A percentile compares a stretch with the other conserved stretches of the same genome.
Evolutionary conservation across 1,139 yeast species (phyloP).

Genomic region (Meyerozyma sp.): DNA sequence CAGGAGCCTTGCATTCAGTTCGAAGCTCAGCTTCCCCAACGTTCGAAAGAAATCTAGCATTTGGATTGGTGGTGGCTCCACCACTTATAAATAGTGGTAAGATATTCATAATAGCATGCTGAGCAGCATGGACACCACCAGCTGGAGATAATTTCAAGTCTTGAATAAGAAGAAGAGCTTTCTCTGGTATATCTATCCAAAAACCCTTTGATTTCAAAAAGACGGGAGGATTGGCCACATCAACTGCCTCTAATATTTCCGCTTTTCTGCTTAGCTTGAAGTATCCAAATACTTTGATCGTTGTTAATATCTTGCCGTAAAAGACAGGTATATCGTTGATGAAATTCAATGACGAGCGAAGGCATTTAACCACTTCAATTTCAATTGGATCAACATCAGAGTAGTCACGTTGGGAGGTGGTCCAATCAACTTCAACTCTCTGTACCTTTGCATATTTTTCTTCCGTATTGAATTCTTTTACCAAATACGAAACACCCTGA

Average conservation of each 20-base stretch:
- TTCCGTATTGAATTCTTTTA: conserved; percentile 75
- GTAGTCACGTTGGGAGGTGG: conserved; percentile 83
- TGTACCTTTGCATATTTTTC: conserved; percentile 76
- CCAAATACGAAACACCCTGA: conserved; percentile 86
- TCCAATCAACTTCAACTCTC: conserved; percentile 90
- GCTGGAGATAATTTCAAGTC: conserved; percentile 62
- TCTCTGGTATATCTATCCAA: conserved; percentile 81
- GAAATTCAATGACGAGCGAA: conserved; percentile 21
- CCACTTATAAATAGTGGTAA: conserved; percentile 54
- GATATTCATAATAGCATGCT: conserved; percentile 79
- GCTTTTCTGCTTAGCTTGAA: conserved; percentile 76
- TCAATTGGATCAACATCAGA: conserved; percentile 87
- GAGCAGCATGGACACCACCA: conserved; percentile 96
- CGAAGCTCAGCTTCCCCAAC: conserved; percentile 60
- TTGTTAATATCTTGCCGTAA: conserved; percentile 68
- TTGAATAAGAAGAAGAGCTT: conserved; percentile 53
- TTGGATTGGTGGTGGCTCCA: conserved; percentile 31
- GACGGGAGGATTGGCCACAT: conserved; percentile 85
- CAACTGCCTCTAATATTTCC: conserved; percentile 85
- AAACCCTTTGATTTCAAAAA: conserved; percentile 67
- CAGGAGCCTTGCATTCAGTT: conserved; percentile 96
- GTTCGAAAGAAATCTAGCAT: conserved; percentile 45
- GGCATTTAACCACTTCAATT: conserved; percentile 58
- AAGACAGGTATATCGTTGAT: conserved; percentile 58
- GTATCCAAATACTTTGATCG: conserved; percentile 82